Evolutionary conservation across 179 eudicot species (phyloP).

Genomic region (Camellia oleifera): DNA sequence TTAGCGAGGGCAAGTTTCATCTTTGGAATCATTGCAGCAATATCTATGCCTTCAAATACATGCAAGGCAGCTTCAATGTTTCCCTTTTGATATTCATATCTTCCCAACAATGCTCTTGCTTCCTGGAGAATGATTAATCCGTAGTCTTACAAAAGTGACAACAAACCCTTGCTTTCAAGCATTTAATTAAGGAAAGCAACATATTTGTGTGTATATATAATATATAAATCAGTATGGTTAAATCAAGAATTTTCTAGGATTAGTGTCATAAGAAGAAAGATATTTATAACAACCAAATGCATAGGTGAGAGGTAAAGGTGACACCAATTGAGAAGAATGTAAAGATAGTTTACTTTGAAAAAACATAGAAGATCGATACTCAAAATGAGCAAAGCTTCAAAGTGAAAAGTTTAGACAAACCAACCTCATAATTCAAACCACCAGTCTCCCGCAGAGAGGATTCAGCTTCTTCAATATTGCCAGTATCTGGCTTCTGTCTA

Average conservation of each 20-base stretch:
- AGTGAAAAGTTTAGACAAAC: constrained; percentile 12
- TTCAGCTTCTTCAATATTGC: constrained; percentile 91
- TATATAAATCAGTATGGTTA: background rate
- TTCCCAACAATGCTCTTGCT: constrained; percentile 94
- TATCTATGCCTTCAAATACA: constrained; percentile 91
- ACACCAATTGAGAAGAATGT: background rate
- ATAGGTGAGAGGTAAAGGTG: background rate
- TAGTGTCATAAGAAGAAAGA: background rate
- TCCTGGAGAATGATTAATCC: constrained; percentile 44
- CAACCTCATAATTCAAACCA: constrained; percentile 80
- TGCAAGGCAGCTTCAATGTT: constrained; percentile 86
- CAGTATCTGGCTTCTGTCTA: constrained; percentile 48
- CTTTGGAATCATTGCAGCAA: constrained; percentile 59
- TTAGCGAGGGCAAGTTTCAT: constrained; percentile 64
- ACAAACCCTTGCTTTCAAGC: background rate
- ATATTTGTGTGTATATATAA: background rate
- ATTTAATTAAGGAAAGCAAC: background rate
- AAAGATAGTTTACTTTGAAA: background rate
- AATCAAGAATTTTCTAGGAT: background rate
- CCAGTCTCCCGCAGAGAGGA: constrained; percentile 82
- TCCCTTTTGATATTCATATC: constrained; percentile 91
- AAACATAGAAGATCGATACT: background rate
- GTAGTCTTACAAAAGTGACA: background rate
- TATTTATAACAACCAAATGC: background rate
- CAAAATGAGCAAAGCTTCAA: background rate